Base-by-base conservation (phyloP, 768 basidiomycete genomes). In the Nevesoporus exiguus region DNA sequence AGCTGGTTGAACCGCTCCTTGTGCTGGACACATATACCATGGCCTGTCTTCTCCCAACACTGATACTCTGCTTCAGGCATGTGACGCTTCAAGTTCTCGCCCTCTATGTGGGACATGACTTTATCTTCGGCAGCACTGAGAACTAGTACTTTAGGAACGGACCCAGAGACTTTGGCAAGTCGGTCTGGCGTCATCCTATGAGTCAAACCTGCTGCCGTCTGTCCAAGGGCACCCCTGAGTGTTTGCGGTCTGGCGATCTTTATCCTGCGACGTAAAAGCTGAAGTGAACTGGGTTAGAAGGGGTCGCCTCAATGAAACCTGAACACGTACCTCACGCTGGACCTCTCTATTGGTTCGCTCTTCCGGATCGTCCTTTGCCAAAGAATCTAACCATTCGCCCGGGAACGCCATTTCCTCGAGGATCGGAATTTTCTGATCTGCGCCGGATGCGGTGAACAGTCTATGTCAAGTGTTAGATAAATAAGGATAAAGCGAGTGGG, bases 111-210 rank as follows among this genome's bases (percentile, higher is more conserved):
- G 15, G 72, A 60, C 8, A 92, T 76, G 3, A 92, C 66, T 44
- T 77, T 58, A 62, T 91, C 90, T 1, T 81, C 67, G 54, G 86
- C 82, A 3, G 87, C 90, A 0, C 83, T 86, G 21, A 90, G 63
- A 36, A 81, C 83, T 27, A 77, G 60, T 8, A 90, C 76, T 64
- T 88, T 89, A 14, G 88, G 84, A 19, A 91, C 79, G 4, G 74
- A 71, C 0, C 68, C 64, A 0, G 82, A 80, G 41, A 89, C 80
- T 31, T 55, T 63, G 13, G 69, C 69, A 17, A 87, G 74, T 7
- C 79, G 76, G 0, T 74, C 73, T 0, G 77, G 68, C 5, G 72
- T 63, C 59, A 89, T 82, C 49, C 77, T 63, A 63, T 92, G 89
- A 0, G 83, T 86, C 1, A 88, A 58, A 0, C 60, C 83, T 1